Conservation (phyloP, 768 basidiomycete species). For the Cystobasidium ongulense region DNA sequence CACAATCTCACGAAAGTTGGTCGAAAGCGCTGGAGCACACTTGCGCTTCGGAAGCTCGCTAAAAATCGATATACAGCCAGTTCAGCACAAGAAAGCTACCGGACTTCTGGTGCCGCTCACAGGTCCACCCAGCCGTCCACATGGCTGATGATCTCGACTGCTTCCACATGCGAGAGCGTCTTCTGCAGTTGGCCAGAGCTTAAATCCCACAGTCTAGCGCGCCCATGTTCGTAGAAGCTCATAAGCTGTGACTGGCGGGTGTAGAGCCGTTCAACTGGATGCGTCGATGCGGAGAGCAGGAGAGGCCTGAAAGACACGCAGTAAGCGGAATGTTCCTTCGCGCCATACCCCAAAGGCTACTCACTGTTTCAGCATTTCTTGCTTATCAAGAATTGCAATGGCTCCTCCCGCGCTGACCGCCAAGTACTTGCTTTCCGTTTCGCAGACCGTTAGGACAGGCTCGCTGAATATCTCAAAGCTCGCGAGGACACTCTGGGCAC, state of each 20-base stretch:
- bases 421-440: conserved; percentile 27
- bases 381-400: conserved; percentile 63
- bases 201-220: conserved; percentile 79
- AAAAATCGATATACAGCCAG: background rate
- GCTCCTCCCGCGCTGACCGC: conserved; percentile 44
- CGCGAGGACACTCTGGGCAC: background rate
- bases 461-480: background rate
- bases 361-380: conserved; percentile 68
- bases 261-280: conserved; percentile 58
- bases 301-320: conserved; percentile 69
- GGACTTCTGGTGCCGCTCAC: conserved; percentile 48
- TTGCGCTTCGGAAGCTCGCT: background rate
- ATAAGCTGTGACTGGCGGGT: conserved; percentile 63
- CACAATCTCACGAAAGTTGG: background rate
- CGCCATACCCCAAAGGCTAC: no score
- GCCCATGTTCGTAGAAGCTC: conserved; percentile 64
- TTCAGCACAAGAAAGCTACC: conserved; percentile 1
- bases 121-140: conserved; percentile 63
- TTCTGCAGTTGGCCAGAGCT: conserved; percentile 74
- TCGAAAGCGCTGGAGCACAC: background rate
- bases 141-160: conserved; percentile 61
- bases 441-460: background rate
- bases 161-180: conserved; percentile 67
- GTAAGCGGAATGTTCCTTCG: no score
- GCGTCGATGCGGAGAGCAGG: conserved; percentile 71